Base-by-base conservation (phyloP, 1,284 basidiomycete species). In the Tremellales sp. region DNA sequence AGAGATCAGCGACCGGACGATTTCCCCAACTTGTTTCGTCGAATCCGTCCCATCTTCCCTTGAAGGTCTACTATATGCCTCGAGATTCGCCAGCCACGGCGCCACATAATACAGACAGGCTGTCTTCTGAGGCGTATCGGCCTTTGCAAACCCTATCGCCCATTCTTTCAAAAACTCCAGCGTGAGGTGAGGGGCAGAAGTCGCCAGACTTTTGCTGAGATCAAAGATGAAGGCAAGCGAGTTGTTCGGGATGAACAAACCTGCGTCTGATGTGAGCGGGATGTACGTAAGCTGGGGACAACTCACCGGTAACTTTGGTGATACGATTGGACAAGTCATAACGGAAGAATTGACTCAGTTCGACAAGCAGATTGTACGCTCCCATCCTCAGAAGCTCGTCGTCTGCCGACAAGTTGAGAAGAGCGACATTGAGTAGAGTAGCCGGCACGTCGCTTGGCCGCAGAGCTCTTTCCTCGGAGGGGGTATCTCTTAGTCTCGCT, bases 81-180 rank as follows among this genome's bases (percentile, higher is more conserved):
- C 76, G 2, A 94, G 74, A 61, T 92, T 91, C 65, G 79, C 82
- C 38, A 93, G 78, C 90, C 90, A 94, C 2, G 90, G 87, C 36
- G 79, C 80, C 74, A 92, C 78, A 61, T 90, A 91, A 51, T 85
- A 81, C 16, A 91, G 68, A 59, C 83, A 88, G 44, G 79, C 79
- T 24, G 86, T 79, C 45, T 83, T 81, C 47, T 83, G 82, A 1
- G 78, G 71, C n/a, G 55, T 81, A 47, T 81, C 78, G 68, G 86
- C 79, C 22, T 79, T 77, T 24, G 54, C 48, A 38, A 72, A 75
- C 2, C 72, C 71, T 4, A 79, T 76, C 24, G 81, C 81, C 40
- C 91, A 85, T 71, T 92, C 89, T 18, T 82, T 81, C 46, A 93
- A 76, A 72, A 93, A 88, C 67, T 92, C 88, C 18, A 93, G 75